Base-by-base conservation (phyloP, 2,329 filamentous ascomycete genomes). In the Colletotrichum chrysophilum region DNA sequence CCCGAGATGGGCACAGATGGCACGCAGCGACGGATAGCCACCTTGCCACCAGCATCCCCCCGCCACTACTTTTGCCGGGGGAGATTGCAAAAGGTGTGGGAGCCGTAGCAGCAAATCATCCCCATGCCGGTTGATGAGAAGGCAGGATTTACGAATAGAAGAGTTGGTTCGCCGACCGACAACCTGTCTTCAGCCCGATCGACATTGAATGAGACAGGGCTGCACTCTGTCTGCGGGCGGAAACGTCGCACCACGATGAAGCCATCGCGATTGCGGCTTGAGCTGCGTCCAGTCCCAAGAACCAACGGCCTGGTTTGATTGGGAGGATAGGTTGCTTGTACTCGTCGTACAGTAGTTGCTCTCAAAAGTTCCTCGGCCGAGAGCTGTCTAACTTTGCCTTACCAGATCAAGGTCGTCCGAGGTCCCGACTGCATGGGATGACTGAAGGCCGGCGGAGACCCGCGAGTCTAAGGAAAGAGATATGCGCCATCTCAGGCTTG, bases 31-130 rank as follows among this genome's bases (percentile, higher is more conserved):
- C 60, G 67, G 71, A 14, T 32, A 34, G 28, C 32, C 34, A 70
- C 58, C 48, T 65, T 56, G 66, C 66, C 66, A 74, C 71, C 58
- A 58, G 70, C 56, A 70, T 58, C 55, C 16, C 71, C 60, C 60
- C 58, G 71, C 48, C 66, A 55, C 67, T 21, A 26, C 24, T 38
- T 48, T 64, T 70, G 38, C n/a, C 30, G 9, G 9, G 30, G 52
- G 60, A 56, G 32, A 24, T 60, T 65, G 26, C 14, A 38, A 30
- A 32, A 2, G n/a, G 21, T 36, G 64, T 13, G 64, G 13, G 26
- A 34, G 48, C n/a, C 8, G 16, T 34, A 8, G 21, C 43, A 61
- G 24, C 64, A n/a, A 62, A 52, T 26, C 21, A 58, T 26, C 48
- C 30, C 10, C 24, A 18, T 18, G 28, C 9, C 7, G 13, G 36